Percentiles rank a stretch among this genome's conserved stretches.
These are phyloP conservation scores for Alternaria conjuncta DNA, from an alignment of 2,329 filamentous ascomycete genomes.

Conservation along the genomic window DNA sequence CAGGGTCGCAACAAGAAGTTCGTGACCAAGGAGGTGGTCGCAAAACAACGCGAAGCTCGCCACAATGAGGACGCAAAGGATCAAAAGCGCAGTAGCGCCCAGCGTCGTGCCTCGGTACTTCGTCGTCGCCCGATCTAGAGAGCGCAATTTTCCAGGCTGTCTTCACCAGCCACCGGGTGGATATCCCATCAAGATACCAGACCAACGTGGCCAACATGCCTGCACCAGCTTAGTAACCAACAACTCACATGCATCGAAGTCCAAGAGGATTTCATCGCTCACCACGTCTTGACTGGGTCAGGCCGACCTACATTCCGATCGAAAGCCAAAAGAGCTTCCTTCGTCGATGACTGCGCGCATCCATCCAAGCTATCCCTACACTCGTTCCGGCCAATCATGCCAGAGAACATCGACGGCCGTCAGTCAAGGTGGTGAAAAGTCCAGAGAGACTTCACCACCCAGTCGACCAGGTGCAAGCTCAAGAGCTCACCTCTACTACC, in stretches of 20 bases:
- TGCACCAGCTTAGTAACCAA: not conserved
- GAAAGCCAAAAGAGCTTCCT: not conserved
- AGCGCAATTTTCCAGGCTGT: too few species aligned
- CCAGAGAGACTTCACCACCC: not conserved
- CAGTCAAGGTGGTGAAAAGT: not conserved
- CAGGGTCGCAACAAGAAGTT: not conserved
- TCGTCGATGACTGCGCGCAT: fast-evolving
- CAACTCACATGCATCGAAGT: not conserved
- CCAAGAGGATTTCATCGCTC: not conserved
- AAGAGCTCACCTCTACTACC: not conserved
- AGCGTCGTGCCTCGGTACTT: not conserved
- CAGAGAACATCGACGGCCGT: not conserved
- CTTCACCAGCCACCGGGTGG: too few species aligned
- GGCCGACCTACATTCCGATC: fast-evolving
- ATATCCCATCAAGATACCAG: fast-evolving
- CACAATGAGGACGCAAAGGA: not conserved
- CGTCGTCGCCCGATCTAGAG: not conserved
- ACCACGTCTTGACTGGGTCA: fast-evolving
- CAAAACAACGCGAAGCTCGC: not conserved
- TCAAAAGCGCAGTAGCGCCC: not conserved
- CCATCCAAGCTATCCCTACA: not conserved
- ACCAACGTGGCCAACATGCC: not conserved
- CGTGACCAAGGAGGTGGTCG: not conserved
- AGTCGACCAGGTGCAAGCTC: not conserved
- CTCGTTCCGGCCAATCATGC: not conserved